Conservation (phyloP, 192 early-diverging fungal species). For the Umbelopsis ramanniana region DNA sequence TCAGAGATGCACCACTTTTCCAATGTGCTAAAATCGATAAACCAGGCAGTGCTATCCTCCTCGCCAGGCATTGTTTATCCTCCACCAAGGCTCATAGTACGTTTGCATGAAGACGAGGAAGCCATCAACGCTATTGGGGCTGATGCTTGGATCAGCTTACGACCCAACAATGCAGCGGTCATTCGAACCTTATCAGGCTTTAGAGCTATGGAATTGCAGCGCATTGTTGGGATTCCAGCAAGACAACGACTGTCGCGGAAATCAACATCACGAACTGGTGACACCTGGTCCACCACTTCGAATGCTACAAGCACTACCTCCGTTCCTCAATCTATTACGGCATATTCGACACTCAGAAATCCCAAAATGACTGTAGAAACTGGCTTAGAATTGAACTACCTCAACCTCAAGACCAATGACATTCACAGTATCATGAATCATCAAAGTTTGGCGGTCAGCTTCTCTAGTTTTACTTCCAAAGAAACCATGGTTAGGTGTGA, state of each 20-base stretch:
- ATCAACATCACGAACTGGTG: background rate
- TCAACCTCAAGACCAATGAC: slow-evolving; percentile 5
- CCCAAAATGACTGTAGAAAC: slow-evolving; percentile 4
- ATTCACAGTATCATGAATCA: slow-evolving; percentile 9
- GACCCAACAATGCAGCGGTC: background rate
- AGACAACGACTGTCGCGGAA: background rate
- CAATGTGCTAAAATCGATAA: slow-evolving; percentile 52
- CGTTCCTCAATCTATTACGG: slow-evolving; percentile 17
- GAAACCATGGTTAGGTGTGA: slow-evolving; percentile 4
- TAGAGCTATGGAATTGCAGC: slow-evolving; percentile 5
- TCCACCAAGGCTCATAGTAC: slow-evolving; percentile 73
- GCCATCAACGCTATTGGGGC: slow-evolving; percentile 28
- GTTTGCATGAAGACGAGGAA: slow-evolving; percentile 62
- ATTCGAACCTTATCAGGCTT: slow-evolving; percentile 5
- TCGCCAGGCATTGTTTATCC: slow-evolving; percentile 83
- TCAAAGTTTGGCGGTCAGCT: slow-evolving; percentile 14
- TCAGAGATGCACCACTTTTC: slow-evolving; percentile 38
- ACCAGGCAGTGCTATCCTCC: slow-evolving; percentile 70
- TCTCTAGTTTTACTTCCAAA: background rate
- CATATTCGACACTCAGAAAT: slow-evolving; percentile 24
- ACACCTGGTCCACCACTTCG: slow-evolving; percentile 10
- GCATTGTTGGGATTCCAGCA: background rate
- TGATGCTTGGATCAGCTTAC: slow-evolving; percentile 19
- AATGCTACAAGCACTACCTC: slow-evolving; percentile 9
- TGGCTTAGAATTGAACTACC: slow-evolving; percentile 1